Evolutionary conservation across 1,284 basidiomycete species (phyloP).

Genomic region (Entoloma clypeatum): DNA sequence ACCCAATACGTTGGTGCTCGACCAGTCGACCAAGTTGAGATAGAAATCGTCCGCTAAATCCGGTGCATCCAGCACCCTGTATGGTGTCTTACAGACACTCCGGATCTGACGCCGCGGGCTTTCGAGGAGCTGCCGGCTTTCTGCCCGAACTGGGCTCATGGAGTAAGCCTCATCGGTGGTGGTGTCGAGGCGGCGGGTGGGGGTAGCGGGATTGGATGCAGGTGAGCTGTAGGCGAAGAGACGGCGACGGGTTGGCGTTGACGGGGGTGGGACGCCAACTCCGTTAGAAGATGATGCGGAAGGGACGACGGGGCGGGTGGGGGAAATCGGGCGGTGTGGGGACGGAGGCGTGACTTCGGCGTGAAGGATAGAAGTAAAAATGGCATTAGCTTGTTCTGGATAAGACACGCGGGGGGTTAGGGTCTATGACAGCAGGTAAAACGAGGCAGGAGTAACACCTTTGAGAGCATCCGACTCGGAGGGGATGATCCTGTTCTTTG

Average conservation of each 20-base stretch:
- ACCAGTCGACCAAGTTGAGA: constrained; percentile 98
- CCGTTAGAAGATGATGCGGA: constrained; percentile 32
- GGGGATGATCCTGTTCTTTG: constrained; percentile 68
- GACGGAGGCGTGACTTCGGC: constrained; percentile 72
- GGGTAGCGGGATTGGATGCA: constrained; percentile 54
- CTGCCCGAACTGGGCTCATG: constrained; percentile 84
- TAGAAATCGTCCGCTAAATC: constrained; percentile 98
- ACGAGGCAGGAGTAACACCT: constrained; percentile 40
- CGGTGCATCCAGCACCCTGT: constrained; percentile 95
- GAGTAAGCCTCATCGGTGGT: constrained; percentile 85
- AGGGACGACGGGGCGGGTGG: constrained; percentile 47
- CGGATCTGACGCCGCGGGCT: constrained; percentile 81
- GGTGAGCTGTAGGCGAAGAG: constrained; percentile 70
- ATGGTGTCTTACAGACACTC: constrained; percentile 91
- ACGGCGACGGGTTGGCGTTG: constrained; percentile 64
- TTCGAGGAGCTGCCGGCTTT: constrained; percentile 81
- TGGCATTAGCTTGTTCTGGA: constrained; percentile 73
- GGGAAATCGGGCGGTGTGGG: constrained; percentile 55
- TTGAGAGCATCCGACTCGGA: constrained; percentile 76
- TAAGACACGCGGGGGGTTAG: too few species aligned
- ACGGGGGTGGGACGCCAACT: constrained; percentile 42
- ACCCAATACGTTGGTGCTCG: constrained; percentile 88
- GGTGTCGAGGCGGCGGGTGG: constrained; percentile 66
- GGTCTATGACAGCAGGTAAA: not conserved
- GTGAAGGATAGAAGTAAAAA: constrained; percentile 71